Evolutionary conservation across 441 rosid species (phyloP), one percentile per base, ranked within the genome.

Genomic region (Macaranga tanarius): DNA sequence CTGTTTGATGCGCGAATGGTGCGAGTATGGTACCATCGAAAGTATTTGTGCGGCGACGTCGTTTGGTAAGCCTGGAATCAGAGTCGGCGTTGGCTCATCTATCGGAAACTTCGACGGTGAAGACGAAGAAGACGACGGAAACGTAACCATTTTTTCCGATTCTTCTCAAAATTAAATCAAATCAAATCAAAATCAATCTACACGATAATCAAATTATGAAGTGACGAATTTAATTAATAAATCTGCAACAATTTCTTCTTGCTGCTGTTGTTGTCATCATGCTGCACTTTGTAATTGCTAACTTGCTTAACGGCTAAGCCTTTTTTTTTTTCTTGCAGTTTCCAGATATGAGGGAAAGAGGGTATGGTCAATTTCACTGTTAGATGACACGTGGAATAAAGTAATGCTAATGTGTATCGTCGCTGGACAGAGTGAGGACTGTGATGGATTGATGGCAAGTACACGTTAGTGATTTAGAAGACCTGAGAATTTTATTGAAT

Each of bases 11-110:
- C 97, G 94, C 65, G 85, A 73, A 61, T 90, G 94, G 81, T 91
- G 92, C 3, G 93, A 80, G 79, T 89, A 88, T 2, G 96, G 98
- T 56, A 93, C 64, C 76, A 79, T 79, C 70, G 93, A 84, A 16
- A 93, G 87, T 62, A 91, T 86, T 50, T 76, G 72, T 8, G 84
- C 82, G 11, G 87, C 87, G 62, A 93, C 73, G 67, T 93, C 97
- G 82, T 88, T 84, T 6, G 96, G 93, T 20, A 93, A 84, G 62
- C 92, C 95, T 5, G 97, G 98, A 42, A 93, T 82, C 42, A 91
- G 83, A 70, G 84, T 74, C 38, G 48, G 71, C 38, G 56, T 70
- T 56, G 77, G 57, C 26, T 82, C 90, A 40, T 80, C 81, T 44
- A 80, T 48, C 38, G 79, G 62, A 17, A 70, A 54, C 23, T 82